Conservation (phyloP, 2,329 filamentous ascomycete genomes). For the Fusarium sp. region DNA sequence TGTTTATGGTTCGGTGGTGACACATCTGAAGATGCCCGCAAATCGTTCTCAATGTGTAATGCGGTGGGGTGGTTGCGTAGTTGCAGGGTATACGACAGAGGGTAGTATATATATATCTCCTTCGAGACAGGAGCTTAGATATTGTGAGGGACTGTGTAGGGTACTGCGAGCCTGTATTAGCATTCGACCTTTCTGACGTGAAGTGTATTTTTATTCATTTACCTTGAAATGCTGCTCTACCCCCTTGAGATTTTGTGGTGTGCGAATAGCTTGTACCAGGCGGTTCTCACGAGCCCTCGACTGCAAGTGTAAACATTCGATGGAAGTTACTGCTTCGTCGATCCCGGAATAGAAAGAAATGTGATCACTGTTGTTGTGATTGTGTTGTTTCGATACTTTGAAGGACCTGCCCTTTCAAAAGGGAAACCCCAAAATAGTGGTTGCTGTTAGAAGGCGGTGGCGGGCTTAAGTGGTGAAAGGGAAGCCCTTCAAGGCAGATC, state of each 20-base stretch:
- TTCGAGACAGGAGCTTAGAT: conserved; percentile 41
- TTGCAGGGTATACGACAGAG: conserved; percentile 43
- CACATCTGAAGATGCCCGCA: too few relatives aligned
- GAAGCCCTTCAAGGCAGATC: too few relatives aligned
- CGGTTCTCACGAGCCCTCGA: conserved; percentile 41
- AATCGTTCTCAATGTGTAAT: too few relatives aligned
- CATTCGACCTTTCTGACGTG: not conserved
- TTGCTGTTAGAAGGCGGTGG: too few relatives aligned
- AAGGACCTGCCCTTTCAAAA: too few relatives aligned
- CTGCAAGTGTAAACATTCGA: too few relatives aligned
- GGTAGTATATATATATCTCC: conserved; percentile 20
- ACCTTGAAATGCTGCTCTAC: conserved; percentile 40
- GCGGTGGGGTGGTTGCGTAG: too few relatives aligned
- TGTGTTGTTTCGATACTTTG: too few relatives aligned
- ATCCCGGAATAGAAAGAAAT: not conserved
- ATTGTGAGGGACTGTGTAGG: conserved; percentile 44
- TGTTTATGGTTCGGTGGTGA: conserved; percentile 10
- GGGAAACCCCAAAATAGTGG: too few relatives aligned
- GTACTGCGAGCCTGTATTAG: conserved; percentile 20
- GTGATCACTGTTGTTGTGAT: too few relatives aligned
- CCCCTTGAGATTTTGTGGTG: conserved; percentile 39
- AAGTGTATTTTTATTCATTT: not conserved
- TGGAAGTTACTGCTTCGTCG: not conserved
- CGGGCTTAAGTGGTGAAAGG: too few relatives aligned
- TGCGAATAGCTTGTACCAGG: conserved; percentile 39